Base-by-base conservation (phyloP, 805 yeast genomes). In the Yarrowia sp. region DNA sequence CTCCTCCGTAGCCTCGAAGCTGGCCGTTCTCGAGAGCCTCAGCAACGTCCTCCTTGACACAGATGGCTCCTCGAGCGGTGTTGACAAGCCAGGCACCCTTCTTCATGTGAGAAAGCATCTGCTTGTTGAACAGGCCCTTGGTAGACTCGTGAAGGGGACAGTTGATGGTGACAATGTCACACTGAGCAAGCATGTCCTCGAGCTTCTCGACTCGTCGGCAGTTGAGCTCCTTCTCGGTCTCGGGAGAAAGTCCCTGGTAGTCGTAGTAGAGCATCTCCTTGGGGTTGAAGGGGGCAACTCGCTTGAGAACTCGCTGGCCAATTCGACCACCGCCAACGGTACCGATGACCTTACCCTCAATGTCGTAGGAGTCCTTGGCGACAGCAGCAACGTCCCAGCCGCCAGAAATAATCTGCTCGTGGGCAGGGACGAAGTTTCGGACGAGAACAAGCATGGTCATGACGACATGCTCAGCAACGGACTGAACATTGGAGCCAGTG, bases 401-500 rank as follows among this genome's bases (percentile, higher is more conserved):
- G 48, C 86, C 87, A 59, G 75, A 69, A 58, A 84, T 74, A 50
- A 90, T 86, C 77, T 87, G 90, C 69, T 87, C 86, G 77, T 90
- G 92, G 35, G 92, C 90, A 50, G 92, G 92, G 69, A 87, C 89
- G 76, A 87, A 90, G 83, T 90, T 90, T 76, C 92, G 84, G 46
- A 90, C 88, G 73, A 89, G 82, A 32, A 83, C 84, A 73, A 89
- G 81, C 73, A 90, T 89, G 59, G 91, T 87, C 89, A 90, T 86
- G 59, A 89, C 77, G 53, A 85, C 93, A 75, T 90, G 94, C 79
- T 89, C 95, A 12, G 95, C 94, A 59, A 90, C 95, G 14, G 92
- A 87, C 26, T 83, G 84, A 56, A 89, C 92, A 76, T 90, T 90
- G 68, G 92, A 88, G 10, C 95, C 94, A 40, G 96, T 90, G 67